Percentiles rank a stretch among this genome's conserved stretches.
Evolutionary conservation across 108 stramenopile species (phyloP).

Genomic region (Nitzschia sp.): DNA sequence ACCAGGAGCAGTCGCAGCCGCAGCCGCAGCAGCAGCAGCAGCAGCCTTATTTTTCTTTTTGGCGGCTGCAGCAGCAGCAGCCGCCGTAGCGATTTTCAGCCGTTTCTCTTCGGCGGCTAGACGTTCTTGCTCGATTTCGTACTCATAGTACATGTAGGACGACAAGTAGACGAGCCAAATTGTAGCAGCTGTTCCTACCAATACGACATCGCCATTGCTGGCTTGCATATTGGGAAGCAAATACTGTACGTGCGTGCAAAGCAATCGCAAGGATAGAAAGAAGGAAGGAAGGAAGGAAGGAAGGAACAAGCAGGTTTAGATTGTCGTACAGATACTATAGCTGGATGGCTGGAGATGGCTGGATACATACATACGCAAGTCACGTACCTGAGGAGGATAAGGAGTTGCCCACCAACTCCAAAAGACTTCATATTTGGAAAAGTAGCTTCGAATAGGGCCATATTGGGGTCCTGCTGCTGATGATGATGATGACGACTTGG

Average conservation of each 20-base stretch:
- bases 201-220: slow-evolving; percentile 1
- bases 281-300: neutral
- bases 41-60: neutral
- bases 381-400: neutral
- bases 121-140: neutral
- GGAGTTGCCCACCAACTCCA: slow-evolving; percentile 16
- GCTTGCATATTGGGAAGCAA: neutral
- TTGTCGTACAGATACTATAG: too few relatives aligned
- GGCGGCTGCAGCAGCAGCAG: neutral
- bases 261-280: neutral
- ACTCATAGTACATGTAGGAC: slow-evolving; percentile 6
- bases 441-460: slow-evolving; percentile 8
- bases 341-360: too few relatives aligned
- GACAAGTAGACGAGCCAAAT: slow-evolving; percentile 4
- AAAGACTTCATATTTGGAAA: slow-evolving; percentile 11
- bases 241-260: neutral
- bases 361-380: neutral
- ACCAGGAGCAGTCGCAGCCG: neutral
- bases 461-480: neutral
- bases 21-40: slow-evolving; percentile 1
- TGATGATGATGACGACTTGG: neutral
- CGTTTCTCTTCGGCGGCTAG: slow-evolving; percentile 2
- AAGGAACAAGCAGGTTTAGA: neutral
- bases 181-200: neutral
- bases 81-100: neutral